These are phyloP conservation scores for Rhododendron williamsianum DNA, from an alignment of 148 eudicot species.

Conservation along the genomic window DNA sequence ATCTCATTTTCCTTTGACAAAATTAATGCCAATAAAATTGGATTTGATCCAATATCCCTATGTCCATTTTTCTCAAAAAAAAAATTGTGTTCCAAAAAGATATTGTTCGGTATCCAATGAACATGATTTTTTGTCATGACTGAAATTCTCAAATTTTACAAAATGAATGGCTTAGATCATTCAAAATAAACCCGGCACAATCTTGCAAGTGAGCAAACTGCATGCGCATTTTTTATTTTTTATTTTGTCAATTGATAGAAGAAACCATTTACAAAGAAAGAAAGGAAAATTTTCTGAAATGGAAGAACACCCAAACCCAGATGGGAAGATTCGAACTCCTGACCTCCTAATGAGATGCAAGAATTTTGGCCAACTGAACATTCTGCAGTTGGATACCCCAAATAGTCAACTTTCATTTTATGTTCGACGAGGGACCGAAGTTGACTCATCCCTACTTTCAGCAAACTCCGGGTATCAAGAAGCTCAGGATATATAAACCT, in stretches of 20 bases:
- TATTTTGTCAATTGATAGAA: too few relatives aligned
- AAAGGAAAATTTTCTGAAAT: too few relatives aligned
- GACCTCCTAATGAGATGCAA: too few relatives aligned
- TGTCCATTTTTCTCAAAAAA: not conserved
- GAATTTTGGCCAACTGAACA: too few relatives aligned
- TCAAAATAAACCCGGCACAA: not conserved
- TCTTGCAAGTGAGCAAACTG: not conserved
- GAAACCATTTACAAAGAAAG: too few relatives aligned
- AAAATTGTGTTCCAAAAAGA: not conserved
- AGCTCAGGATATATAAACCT: too few relatives aligned
- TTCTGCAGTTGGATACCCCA: too few relatives aligned
- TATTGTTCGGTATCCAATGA: not conserved
- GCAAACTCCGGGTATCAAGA: not conserved
- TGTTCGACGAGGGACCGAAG: not conserved
- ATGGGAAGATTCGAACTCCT: too few relatives aligned
- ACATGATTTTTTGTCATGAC: not conserved
- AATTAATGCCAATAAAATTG: too few relatives aligned
- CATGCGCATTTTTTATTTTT: too few relatives aligned
- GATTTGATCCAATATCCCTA: not conserved
- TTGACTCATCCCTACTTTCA: not conserved
- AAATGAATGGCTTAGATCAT: not conserved
- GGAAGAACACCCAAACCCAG: too few relatives aligned
- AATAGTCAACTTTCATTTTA: not conserved
- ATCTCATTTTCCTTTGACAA: not conserved
- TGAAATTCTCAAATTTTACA: not conserved